These are phyloP conservation scores for Penicillium dipodomyicola DNA, from an alignment of 495 filamentous ascomycete genomes.

Conservation along the genomic window DNA sequence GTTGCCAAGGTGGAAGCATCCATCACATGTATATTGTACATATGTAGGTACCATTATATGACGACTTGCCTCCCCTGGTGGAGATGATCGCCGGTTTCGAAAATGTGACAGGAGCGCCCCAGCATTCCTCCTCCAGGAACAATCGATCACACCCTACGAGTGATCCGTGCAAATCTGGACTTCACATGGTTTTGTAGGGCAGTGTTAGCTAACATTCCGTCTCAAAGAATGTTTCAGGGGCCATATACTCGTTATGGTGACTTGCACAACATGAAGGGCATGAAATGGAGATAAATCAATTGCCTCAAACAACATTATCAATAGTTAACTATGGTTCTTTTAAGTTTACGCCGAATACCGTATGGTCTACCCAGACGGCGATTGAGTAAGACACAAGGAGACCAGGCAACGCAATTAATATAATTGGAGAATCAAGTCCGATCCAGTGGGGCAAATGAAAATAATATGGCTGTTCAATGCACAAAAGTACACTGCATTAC, in stretches of 20 bases:
- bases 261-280: neutral
- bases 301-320: neutral
- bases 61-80: constrained; percentile 5
- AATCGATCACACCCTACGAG: neutral
- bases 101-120: constrained; percentile 18
- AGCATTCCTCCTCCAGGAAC: constrained; percentile 18
- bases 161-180: neutral
- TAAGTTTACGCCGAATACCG: neutral
- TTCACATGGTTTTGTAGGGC: neutral
- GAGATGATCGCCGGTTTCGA: constrained; percentile 7
- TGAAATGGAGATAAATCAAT: neutral
- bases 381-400: neutral
- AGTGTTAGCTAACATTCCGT: neutral
- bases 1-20: neutral
- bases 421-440: neutral
- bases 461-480: neutral
- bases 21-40: constrained; percentile 6
- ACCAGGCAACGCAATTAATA: constrained; percentile 15
- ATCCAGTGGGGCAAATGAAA: neutral
- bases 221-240: neutral
- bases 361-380: constrained; percentile 1
- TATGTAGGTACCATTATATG: constrained; percentile 14
- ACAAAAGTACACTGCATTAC: neutral
- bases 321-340: neutral
- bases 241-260: neutral